Evolutionary conservation across 2,329 filamentous ascomycete species (phyloP).

Genomic region (Sclerotinia spermophila): DNA sequence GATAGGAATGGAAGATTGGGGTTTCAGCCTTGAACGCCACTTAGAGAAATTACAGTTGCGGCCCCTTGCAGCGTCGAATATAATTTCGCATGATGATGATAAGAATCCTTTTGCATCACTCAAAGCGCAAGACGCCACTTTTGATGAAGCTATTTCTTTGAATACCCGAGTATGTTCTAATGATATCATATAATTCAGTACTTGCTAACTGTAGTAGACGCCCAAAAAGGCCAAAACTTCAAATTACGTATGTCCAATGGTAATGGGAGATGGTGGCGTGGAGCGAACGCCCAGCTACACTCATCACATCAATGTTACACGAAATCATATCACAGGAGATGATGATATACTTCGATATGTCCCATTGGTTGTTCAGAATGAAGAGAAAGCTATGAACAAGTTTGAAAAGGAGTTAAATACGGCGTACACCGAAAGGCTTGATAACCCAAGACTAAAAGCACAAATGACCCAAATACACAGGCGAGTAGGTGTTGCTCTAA

Average conservation of each 20-base stretch:
- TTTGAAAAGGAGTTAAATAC: constrained; percentile 28
- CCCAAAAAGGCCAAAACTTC: constrained; percentile 22
- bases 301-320: constrained; percentile 28
- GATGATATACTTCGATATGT: constrained; percentile 31
- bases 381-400: constrained; percentile 17
- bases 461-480: constrained; percentile 20
- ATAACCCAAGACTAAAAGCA: constrained; percentile 25
- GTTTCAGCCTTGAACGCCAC: neutral
- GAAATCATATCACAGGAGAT: constrained; percentile 32
- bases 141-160: constrained; percentile 12
- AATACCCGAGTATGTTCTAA: constrained; percentile 21
- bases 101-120: constrained; percentile 29
- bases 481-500: constrained; percentile 26
- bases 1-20: neutral
- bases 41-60: neutral
- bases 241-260: constrained; percentile 19
- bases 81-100: constrained; percentile 19
- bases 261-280: constrained; percentile 18
- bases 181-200: neutral
- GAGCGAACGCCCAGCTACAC: constrained; percentile 30
- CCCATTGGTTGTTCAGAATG: constrained; percentile 25
- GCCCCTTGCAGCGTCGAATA: neutral
- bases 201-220: constrained; percentile 22
- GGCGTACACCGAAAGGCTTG: constrained; percentile 20
- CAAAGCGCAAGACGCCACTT: constrained; percentile 15